These are phyloP conservation scores for Cyberlindnera subsufficiens DNA, from an alignment of 805 yeast genomes.

Conservation along the genomic window DNA sequence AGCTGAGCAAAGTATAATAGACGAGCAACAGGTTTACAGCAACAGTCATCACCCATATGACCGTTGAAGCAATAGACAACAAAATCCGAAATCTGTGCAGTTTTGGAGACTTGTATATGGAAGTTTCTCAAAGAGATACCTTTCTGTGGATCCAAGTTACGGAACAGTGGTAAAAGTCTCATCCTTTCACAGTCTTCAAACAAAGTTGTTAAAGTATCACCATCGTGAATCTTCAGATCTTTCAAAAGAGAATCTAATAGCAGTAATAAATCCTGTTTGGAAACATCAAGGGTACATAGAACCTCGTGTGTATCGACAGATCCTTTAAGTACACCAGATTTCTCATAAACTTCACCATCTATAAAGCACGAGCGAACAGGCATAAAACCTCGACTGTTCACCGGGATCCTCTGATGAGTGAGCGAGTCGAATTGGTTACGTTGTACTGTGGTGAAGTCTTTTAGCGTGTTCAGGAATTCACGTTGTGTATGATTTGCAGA, in stretches of 20 bases:
- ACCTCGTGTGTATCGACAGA: slow-evolving; percentile 50
- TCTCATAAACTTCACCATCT: slow-evolving; percentile 3
- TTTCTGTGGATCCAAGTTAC: slow-evolving; percentile 56
- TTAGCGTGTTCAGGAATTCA: slow-evolving; percentile 17
- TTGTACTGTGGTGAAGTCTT: slow-evolving; percentile 17
- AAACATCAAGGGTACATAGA: slow-evolving; percentile 41
- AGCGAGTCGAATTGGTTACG: slow-evolving; percentile 19
- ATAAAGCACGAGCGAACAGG: slow-evolving; percentile 24
- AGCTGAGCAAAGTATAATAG: slow-evolving; percentile 39
- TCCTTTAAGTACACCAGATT: slow-evolving; percentile 45
- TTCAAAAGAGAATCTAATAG: slow-evolving; percentile 16
- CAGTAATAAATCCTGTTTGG: slow-evolving; percentile 28
- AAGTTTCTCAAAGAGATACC: slow-evolving; percentile 81
- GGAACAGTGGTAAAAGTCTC: slow-evolving; percentile 44
- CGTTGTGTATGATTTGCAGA: slow-evolving; percentile 22
- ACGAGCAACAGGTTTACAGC: slow-evolving; percentile 33
- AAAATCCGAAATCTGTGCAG: slow-evolving; percentile 68
- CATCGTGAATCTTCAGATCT: slow-evolving; percentile 18
- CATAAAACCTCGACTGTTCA: slow-evolving; percentile 16
- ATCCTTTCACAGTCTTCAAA: slow-evolving; percentile 24
- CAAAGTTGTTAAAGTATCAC: slow-evolving; percentile 12
- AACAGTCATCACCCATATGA: slow-evolving; percentile 29
- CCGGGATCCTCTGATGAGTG: slow-evolving; percentile 16
- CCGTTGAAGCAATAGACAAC: slow-evolving; percentile 63
- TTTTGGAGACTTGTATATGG: slow-evolving; percentile 78